A percentile compares a stretch with the other conserved stretches of the same genome.
Evolutionary conservation across 192 early-diverging fungal genomes (phyloP).

Genomic region (Geranomyces variabilis): DNA sequence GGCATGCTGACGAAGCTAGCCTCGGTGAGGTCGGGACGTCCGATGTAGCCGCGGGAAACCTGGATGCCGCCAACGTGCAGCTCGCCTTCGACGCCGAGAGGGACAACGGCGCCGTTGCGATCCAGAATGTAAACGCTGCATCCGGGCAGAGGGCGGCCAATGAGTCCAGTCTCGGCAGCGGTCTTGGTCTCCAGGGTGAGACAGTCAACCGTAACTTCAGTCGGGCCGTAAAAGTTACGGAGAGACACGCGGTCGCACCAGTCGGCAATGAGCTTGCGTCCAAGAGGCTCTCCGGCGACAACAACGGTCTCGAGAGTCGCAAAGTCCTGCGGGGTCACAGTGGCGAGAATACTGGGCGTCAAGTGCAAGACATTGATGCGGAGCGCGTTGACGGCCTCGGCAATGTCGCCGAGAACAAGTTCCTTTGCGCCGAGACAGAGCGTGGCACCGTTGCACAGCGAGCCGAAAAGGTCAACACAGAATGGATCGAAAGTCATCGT

Average conservation of each 20-base stretch:
- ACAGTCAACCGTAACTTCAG: conserved; percentile 2
- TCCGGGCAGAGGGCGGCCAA: conserved; percentile 3
- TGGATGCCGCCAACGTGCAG: conserved; percentile 40
- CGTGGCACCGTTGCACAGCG: conserved; percentile 23
- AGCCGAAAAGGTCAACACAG: conserved; percentile 19
- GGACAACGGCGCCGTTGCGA: conserved; percentile 21
- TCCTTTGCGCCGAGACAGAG: conserved; percentile 4
- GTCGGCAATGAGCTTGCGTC: conserved; percentile 6
- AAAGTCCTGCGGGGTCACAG: neutral
- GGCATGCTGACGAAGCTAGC: conserved; percentile 35
- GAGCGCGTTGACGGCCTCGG: neutral
- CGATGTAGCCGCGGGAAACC: conserved; percentile 49
- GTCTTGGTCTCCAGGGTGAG: no score
- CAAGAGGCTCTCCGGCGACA: conserved; percentile 17
- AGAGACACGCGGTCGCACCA: conserved; percentile 17
- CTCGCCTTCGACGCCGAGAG: conserved; percentile 45
- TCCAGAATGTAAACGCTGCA: conserved; percentile 16
- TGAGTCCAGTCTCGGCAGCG: neutral
- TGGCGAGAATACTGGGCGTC: neutral
- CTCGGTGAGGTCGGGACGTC: conserved; percentile 41
- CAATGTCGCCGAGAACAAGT: conserved; percentile 11
- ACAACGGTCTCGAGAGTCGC: conserved; percentile 10
- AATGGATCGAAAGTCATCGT: conserved; percentile 13
- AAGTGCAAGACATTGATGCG: conserved; percentile 10
- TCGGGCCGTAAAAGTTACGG: conserved; percentile 36